Evolutionary conservation across 2,329 filamentous ascomycete genomes (phyloP).

Genomic region (Exserohilum rostratum): DNA sequence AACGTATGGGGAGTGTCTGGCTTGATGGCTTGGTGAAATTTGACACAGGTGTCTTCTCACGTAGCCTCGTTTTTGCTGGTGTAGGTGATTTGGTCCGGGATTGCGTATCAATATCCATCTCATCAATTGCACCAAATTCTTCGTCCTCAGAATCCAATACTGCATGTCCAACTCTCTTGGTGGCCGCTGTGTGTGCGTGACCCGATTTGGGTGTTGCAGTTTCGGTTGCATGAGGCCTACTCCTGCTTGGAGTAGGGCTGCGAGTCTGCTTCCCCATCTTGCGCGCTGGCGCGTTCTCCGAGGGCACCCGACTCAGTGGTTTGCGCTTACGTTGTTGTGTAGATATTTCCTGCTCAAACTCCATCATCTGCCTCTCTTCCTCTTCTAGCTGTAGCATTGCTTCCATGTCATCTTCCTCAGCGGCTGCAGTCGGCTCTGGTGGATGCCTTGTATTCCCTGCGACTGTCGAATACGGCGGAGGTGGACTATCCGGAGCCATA

Average conservation of each 20-base stretch:
- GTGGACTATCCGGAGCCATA: conserved; percentile 33
- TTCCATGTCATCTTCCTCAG: conserved; percentile 19
- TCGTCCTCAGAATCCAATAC: conserved; percentile 44
- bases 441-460: conserved; percentile 16
- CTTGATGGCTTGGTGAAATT: conserved; percentile 12
- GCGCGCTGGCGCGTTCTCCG: conserved; percentile 35
- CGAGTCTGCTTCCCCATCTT: conserved; percentile 36
- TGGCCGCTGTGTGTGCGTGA: conserved; percentile 15
- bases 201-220: not conserved
- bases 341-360: conserved; percentile 10
- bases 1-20: conserved; percentile 29
- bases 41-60: conserved; percentile 21
- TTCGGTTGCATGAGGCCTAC: not conserved
- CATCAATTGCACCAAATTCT: conserved; percentile 37
- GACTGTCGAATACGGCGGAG: conserved; percentile 55
- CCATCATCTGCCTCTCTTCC: conserved; percentile 17
- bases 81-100: conserved; percentile 17
- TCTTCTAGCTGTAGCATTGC: conserved; percentile 20
- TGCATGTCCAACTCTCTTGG: conserved; percentile 24
- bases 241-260: conserved; percentile 28
- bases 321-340: conserved; percentile 38
- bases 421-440: not conserved
- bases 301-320: conserved; percentile 36
- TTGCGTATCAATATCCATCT: conserved; percentile 30
- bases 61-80: conserved; percentile 11